Evolutionary conservation across 192 early-diverging fungal species (phyloP), one percentile per base, ranked within the genome.

Genomic region (Podila horticola): DNA sequence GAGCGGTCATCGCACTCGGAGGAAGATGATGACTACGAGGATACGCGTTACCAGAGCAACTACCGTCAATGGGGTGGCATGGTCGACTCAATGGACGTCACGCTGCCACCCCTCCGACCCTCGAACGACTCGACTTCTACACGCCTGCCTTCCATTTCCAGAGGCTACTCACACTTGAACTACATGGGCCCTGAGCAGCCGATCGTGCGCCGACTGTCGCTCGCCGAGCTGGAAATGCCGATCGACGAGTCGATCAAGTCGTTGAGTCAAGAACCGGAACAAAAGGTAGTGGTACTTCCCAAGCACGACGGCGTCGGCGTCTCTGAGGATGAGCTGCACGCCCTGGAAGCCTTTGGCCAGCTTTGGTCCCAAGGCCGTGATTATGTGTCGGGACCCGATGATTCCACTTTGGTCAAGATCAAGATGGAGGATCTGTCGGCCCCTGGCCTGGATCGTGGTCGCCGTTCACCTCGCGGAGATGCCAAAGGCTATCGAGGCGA

Each of bases 301-400:
- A 66, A 63, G 22, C 68, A 64, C 41, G 77, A 81, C 20, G 77
- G 77, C 13, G 66, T 81, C 9, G 77, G 72, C 52, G 77, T 81
- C 24, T 81, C 77, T 11, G 77, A 72, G 28, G 71, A 81, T 11
- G 77, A 81, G 64, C 72, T 81, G 7, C 71, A 81, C 17, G 77
- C 77, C 7, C 33, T 81, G 48, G 77, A 81, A 33, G 77, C 77
- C 12, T 81, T 81, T 48, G 66, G 77, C 1, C 66, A 68, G 20
- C 67, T 81, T 3, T 81, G 77, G 77, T 72, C 77, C 0, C 77
- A 81, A 13, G 77, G 77, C 9, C 77, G 77, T 1, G 77, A 69
- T 65, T 52, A 52, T 19, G 48, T 22, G 10, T 45, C 62, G 26
- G 30, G 4, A 4, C 13, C 62, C 30, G 11, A 6, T 1, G 28